phyloP scores from a whole-genome alignment of 768 basidiomycete genomes.

The Phlegmacium glaucopus region DNA sequence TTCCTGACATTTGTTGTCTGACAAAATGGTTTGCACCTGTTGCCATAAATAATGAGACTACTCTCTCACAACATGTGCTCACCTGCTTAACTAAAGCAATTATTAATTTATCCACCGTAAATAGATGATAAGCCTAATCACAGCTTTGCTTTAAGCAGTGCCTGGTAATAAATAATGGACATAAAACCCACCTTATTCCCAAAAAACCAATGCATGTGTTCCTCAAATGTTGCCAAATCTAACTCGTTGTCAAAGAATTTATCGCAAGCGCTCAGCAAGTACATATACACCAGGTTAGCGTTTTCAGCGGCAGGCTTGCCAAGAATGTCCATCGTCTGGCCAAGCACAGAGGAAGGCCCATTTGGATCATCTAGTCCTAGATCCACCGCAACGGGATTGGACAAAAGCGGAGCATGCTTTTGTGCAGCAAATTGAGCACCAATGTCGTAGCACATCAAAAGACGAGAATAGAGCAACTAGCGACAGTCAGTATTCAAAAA shows the following conservation, averaged over 20 bases:
- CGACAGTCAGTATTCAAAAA: constrained; percentile 6
- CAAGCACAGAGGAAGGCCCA: constrained; percentile 66
- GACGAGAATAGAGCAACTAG: constrained; percentile 86
- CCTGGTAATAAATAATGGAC: constrained; percentile 7
- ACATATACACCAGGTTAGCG: constrained; percentile 77
- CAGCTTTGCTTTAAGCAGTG: constrained; percentile 8
- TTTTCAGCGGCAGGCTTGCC: constrained; percentile 47
- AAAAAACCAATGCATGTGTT: constrained; percentile 94
- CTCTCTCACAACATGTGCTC: constrained; percentile 17
- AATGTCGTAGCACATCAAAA: constrained; percentile 81
- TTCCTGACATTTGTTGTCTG: constrained; percentile 85
- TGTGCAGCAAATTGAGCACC: constrained; percentile 66
- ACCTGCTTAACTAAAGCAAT: constrained; percentile 91
- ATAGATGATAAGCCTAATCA: constrained; percentile 82
- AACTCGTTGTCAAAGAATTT: constrained; percentile 92
- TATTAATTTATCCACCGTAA: constrained; percentile 92
- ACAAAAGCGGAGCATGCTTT: constrained; percentile 61
- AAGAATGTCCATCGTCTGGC: constrained; percentile 61
- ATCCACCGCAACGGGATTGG: constrained; percentile 79
- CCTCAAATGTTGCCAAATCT: constrained; percentile 90
- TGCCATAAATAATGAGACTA: not conserved
- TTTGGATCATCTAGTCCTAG: constrained; percentile 85
- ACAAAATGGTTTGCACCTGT: constrained; percentile 83
- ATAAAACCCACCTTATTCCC: constrained; percentile 65
- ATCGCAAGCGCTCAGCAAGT: constrained; percentile 87